These are phyloP conservation scores for Xerocomus amazonicus DNA, from an alignment of 1,284 basidiomycete species.

Conservation along the genomic window DNA sequence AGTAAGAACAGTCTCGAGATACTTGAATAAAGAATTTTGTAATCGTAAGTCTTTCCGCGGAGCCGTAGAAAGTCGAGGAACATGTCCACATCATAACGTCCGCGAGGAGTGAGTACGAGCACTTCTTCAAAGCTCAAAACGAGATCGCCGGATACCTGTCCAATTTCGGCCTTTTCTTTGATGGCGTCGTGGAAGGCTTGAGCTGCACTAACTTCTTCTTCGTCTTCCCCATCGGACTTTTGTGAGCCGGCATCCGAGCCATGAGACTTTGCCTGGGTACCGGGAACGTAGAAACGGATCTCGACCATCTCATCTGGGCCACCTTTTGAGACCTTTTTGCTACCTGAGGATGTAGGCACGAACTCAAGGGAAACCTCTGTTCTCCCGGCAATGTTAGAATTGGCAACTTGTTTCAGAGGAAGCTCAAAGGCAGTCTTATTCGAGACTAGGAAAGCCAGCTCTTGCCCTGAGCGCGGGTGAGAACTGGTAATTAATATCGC, in stretches of 20 bases:
- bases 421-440: constrained; percentile 92
- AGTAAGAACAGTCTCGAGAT: constrained; percentile 91
- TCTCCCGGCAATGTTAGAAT: constrained; percentile 96
- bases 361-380: constrained; percentile 99
- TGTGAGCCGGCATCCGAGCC: constrained; percentile 77
- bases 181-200: constrained; percentile 96
- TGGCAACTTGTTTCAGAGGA: constrained; percentile 84
- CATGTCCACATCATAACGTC: constrained; percentile 98
- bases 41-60: constrained; percentile 98
- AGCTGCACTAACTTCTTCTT: constrained; percentile 82
- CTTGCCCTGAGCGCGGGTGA: constrained; percentile 57
- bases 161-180: constrained; percentile 96
- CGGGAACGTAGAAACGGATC: constrained; percentile 95
- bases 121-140: constrained; percentile 97
- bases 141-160: constrained; percentile 88
- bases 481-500: background rate
- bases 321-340: constrained; percentile 46
- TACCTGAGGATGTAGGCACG: constrained; percentile 46
- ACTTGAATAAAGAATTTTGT: constrained; percentile 92
- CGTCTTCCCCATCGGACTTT: constrained; percentile 67
- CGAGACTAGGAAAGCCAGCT: constrained; percentile 87
- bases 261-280: constrained; percentile 65
- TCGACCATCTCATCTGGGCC: constrained; percentile 89
- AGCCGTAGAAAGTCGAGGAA: constrained; percentile 92
- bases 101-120: constrained; percentile 93